Conservation (phyloP, 2,329 filamentous ascomycete genomes). For the Xylariaceae sp. region DNA sequence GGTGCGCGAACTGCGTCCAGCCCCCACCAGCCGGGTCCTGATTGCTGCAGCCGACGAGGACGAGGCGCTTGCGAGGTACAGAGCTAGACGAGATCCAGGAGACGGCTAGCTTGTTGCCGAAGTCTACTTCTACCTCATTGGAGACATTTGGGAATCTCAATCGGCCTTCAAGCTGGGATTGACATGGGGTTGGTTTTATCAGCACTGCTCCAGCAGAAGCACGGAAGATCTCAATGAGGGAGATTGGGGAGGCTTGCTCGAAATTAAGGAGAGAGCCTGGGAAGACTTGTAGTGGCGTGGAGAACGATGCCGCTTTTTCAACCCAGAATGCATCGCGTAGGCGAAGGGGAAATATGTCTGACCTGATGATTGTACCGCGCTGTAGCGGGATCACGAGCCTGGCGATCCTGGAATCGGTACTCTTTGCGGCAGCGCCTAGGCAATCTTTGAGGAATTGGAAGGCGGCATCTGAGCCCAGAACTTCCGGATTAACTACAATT, state of each 20-base stretch:
- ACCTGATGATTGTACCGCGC: conserved; percentile 30
- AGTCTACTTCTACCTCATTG: conserved; percentile 30
- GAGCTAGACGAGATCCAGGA: conserved; percentile 28
- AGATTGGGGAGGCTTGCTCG: conserved; percentile 12
- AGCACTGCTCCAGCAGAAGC: conserved; percentile 34
- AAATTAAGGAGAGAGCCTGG: conserved; percentile 18
- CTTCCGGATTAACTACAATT: conserved; percentile 10
- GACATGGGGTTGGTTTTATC: conserved; percentile 8
- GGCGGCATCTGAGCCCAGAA: conserved; percentile 25
- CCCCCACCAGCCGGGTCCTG: conserved; percentile 35
- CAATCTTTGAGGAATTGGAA: conserved; percentile 30
- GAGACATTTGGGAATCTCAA: conserved; percentile 1
- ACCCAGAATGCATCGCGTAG: conserved; percentile 31
- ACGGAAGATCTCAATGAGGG: conserved; percentile 29
- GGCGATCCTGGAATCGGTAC: conserved; percentile 11
- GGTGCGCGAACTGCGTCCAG: conserved; percentile 33
- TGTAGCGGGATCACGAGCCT: conserved; percentile 33
- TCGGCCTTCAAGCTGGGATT: neutral
- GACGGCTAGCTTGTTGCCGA: conserved; percentile 31
- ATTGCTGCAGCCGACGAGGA: conserved; percentile 36
- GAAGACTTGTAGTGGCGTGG: conserved; percentile 29
- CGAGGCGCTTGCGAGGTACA: conserved; percentile 30
- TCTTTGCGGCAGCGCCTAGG: conserved; percentile 17
- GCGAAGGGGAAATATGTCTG: conserved; percentile 36
- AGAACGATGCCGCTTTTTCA: conserved; percentile 29